Percentiles rank a stretch among this genome's conserved stretches.
These are phyloP conservation scores for Fusarium phyllophilum DNA, from an alignment of 2,329 filamentous ascomycete species.

Conservation along the genomic window DNA sequence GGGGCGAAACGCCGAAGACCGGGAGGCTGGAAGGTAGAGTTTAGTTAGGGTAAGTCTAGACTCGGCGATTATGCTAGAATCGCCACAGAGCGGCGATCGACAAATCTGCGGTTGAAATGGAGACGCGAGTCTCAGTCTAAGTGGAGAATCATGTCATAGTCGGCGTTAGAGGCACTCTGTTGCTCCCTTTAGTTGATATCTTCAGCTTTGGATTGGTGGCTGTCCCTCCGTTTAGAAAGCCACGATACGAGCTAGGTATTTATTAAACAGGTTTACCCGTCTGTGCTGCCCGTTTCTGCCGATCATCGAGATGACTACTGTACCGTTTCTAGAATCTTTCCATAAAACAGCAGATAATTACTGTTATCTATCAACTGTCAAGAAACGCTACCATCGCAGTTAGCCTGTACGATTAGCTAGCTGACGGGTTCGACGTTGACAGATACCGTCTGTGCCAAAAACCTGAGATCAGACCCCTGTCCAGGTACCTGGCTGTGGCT, in stretches of 20 bases:
- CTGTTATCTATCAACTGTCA: not conserved
- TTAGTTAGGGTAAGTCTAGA: constrained; percentile 16
- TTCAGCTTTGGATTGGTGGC: not conserved
- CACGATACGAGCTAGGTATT: not conserved
- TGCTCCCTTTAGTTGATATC: not conserved
- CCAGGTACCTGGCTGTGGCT: not conserved
- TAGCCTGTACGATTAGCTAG: not conserved
- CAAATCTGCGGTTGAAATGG: not conserved
- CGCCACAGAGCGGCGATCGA: constrained; percentile 11
- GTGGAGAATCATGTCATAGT: constrained; percentile 2
- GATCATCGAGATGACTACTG: not conserved
- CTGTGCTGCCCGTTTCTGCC: not conserved
- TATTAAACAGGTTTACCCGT: not conserved
- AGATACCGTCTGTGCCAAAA: not conserved
- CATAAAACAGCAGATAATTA: not conserved
- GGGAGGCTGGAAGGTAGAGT: not conserved
- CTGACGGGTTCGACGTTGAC: not conserved
- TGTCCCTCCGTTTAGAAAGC: not conserved
- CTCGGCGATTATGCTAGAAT: constrained; percentile 5
- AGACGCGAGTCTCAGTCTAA: not conserved
- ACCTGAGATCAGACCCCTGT: not conserved
- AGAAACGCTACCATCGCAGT: not conserved
- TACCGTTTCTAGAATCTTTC: not conserved
- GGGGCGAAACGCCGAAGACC: constrained; percentile 9
- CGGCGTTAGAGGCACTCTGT: not conserved